phyloP scores from a whole-genome alignment of 1,284 basidiomycete species.

The Stygiomarasmius scandens region DNA sequence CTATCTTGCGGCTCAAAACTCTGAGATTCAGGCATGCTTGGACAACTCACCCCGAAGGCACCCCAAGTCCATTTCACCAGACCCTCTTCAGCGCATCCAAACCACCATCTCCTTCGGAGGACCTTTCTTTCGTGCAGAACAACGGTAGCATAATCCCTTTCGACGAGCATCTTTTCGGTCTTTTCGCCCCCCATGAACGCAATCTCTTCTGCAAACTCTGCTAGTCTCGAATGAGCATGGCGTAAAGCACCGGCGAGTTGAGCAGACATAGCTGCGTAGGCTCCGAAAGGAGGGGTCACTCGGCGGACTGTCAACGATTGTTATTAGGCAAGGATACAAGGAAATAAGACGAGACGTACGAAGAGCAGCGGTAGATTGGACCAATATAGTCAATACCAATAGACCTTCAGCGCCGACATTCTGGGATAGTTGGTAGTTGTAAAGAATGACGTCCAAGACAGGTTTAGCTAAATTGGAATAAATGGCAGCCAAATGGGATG shows the following conservation, averaged over 20 bases:
- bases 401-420: constrained; percentile 96
- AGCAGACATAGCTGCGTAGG: constrained; percentile 83
- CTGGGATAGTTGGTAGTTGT: constrained; percentile 94
- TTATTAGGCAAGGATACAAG: background rate
- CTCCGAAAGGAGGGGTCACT: constrained; percentile 92
- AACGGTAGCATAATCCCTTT: constrained; percentile 87
- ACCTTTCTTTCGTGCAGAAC: constrained; percentile 90
- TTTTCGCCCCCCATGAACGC: constrained; percentile 92
- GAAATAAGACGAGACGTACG: constrained; percentile 39
- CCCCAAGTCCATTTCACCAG: constrained; percentile 99
- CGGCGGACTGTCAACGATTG: constrained; percentile 71
- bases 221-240: constrained; percentile 91
- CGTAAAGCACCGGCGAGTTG: constrained; percentile 89
- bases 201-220: constrained; percentile 93
- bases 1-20: constrained; percentile 35
- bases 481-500: constrained; percentile 88
- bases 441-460: constrained; percentile 89
- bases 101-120: constrained; percentile 83
- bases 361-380: constrained; percentile 80
- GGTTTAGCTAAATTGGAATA: constrained; percentile 96
- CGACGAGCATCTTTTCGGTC: constrained; percentile 91
- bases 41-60: constrained; percentile 74
- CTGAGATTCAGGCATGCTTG: background rate
- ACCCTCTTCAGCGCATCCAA: constrained; percentile 92
- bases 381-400: constrained; percentile 81